These are phyloP conservation scores for Aspergillus panamensis DNA, from an alignment of 495 filamentous ascomycete species.

Conservation along the genomic window DNA sequence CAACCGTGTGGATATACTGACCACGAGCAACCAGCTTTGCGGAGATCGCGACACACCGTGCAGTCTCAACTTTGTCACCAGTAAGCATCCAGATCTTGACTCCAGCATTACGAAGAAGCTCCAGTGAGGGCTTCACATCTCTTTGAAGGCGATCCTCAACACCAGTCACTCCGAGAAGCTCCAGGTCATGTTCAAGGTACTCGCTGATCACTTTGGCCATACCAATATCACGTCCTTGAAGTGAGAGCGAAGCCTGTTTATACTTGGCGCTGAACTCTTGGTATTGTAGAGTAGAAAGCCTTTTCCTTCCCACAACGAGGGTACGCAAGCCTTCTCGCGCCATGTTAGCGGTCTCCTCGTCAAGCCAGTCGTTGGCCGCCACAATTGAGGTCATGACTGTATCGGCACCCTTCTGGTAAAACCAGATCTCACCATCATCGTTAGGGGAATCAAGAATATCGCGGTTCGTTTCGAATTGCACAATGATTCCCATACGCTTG, in stretches of 20 bases:
- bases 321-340: slow-evolving; percentile 93
- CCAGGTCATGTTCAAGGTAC: slow-evolving; percentile 82
- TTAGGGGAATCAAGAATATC: slow-evolving; percentile 32
- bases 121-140: slow-evolving; percentile 91
- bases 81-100: slow-evolving; percentile 99
- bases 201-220: slow-evolving; percentile 77
- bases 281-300: slow-evolving; percentile 71
- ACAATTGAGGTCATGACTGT: slow-evolving; percentile 96
- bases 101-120: slow-evolving; percentile 95
- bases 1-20: slow-evolving; percentile 92
- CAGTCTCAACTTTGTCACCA: slow-evolving; percentile 97
- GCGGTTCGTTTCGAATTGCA: slow-evolving; percentile 66
- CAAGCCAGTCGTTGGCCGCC: slow-evolving; percentile 93
- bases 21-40: slow-evolving; percentile 91
- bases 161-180: slow-evolving; percentile 92
- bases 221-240: slow-evolving; percentile 72
- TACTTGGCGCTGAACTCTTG: slow-evolving; percentile 71
- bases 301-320: slow-evolving; percentile 86
- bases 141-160: slow-evolving; percentile 95
- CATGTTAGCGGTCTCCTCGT: slow-evolving; percentile 99
- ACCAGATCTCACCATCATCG: slow-evolving; percentile 79
- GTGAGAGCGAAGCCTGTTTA: slow-evolving; percentile 72
- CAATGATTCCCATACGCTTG: slow-evolving; percentile 97
- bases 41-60: slow-evolving; percentile 91
- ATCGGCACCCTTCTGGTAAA: slow-evolving; percentile 98